phyloP scores from a whole-genome alignment of 129 eudicot genomes.

The Flaveria linearis region DNA sequence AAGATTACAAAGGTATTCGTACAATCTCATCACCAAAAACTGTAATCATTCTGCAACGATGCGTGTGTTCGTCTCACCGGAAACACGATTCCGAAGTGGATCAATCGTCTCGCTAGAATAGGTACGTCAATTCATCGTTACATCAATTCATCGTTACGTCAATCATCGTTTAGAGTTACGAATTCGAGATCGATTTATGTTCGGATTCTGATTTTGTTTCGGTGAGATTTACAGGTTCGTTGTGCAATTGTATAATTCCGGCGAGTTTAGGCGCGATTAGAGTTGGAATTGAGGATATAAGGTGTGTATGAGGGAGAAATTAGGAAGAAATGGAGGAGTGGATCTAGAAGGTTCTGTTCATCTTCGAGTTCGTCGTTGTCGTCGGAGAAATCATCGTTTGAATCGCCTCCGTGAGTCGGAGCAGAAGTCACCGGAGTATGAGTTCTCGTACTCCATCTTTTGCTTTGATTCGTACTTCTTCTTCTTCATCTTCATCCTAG shows the following conservation, averaged over 20 bases:
- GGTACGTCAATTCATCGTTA: slow-evolving; percentile 41
- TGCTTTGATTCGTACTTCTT: slow-evolving; percentile 31
- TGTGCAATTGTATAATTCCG: slow-evolving; percentile 80
- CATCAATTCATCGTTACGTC: too few species aligned
- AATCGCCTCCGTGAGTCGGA: slow-evolving; percentile 32
- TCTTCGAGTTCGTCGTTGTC: slow-evolving; percentile 44
- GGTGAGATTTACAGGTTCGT: slow-evolving; percentile 42
- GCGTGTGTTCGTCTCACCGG: slow-evolving; percentile 70
- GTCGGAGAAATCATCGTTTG: slow-evolving; percentile 28
- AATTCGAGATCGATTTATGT: neutral
- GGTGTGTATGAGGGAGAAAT: slow-evolving; percentile 37
- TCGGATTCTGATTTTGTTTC: neutral
- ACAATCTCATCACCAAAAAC: slow-evolving; percentile 76
- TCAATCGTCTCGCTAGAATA: slow-evolving; percentile 85
- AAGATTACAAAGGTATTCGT: slow-evolving; percentile 73
- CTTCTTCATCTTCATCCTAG: slow-evolving; percentile 29
- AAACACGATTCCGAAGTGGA: slow-evolving; percentile 80
- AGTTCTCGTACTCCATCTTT: slow-evolving; percentile 36
- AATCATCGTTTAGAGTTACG: too few species aligned
- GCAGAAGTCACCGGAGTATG: slow-evolving; percentile 20
- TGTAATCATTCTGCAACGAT: slow-evolving; percentile 89
- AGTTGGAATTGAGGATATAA: slow-evolving; percentile 58
- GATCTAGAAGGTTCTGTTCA: slow-evolving; percentile 40
- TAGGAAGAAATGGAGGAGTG: slow-evolving; percentile 39
- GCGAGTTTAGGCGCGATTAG: slow-evolving; percentile 52